Conservation (phyloP, 2,329 filamentous ascomycete genomes). For the Fusarium pilosicola region DNA sequence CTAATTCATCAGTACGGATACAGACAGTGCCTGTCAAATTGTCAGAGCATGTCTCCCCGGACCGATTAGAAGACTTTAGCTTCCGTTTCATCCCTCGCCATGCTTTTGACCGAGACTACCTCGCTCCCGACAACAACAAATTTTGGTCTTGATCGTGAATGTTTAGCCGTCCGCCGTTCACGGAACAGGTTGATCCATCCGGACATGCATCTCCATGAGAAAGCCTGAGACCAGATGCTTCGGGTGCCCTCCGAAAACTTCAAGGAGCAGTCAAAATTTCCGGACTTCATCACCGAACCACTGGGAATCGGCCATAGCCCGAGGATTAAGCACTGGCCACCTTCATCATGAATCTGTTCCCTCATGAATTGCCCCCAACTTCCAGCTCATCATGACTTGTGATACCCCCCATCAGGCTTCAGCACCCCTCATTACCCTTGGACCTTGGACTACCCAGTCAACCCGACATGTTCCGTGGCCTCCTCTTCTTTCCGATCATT, state of each 20-base stretch:
- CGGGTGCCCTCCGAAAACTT: constrained; percentile 22
- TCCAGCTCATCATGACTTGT: constrained; percentile 9
- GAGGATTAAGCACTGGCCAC: constrained; percentile 9
- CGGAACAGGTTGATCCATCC: constrained; percentile 9
- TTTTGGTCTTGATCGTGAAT: neutral
- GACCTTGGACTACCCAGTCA: neutral
- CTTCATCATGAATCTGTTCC: constrained; percentile 27
- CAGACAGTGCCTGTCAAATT: constrained; percentile 1
- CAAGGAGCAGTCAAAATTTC: neutral
- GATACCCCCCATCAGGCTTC: constrained; percentile 9
- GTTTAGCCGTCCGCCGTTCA: constrained; percentile 15
- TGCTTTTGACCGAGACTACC: constrained; percentile 9
- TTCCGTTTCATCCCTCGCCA: constrained; percentile 27
- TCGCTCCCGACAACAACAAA: neutral
- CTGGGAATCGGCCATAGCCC: constrained; percentile 3
- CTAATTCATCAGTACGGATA: constrained; percentile 5
- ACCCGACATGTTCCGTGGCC: constrained; percentile 35
- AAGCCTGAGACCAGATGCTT: constrained; percentile 9
- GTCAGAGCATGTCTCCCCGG: constrained; percentile 22
- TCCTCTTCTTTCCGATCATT: constrained; percentile 25
- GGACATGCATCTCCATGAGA: constrained; percentile 31
- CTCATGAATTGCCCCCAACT: constrained; percentile 15
- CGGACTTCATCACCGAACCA: constrained; percentile 21
- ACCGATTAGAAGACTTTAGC: constrained; percentile 30
- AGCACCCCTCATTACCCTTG: constrained; percentile 16